Evolutionary conservation across 805 yeast species (phyloP).

Genomic region (Wickerhamomyces chambardii): DNA sequence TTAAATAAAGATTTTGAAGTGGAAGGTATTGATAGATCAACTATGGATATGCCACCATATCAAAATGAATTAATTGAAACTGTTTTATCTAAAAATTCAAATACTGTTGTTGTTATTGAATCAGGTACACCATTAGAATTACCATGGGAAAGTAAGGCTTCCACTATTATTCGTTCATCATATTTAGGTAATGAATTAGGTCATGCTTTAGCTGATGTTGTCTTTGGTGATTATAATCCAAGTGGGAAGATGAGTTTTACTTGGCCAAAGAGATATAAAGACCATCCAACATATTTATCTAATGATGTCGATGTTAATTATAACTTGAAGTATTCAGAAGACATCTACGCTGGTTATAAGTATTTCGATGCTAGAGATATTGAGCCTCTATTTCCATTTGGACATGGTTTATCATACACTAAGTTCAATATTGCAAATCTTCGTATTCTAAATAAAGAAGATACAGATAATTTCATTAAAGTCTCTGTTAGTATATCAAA

Average conservation of each 20-base stretch:
- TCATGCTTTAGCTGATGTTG: slow-evolving; percentile 48
- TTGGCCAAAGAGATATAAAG: slow-evolving; percentile 36
- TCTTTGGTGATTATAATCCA: slow-evolving; percentile 48
- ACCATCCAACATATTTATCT: slow-evolving; percentile 44
- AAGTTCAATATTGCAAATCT: too few species aligned
- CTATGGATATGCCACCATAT: slow-evolving; percentile 41
- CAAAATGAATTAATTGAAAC: slow-evolving; percentile 36
- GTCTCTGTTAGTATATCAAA: too few species aligned
- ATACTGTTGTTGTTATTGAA: slow-evolving; percentile 45
- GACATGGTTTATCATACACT: slow-evolving; percentile 52
- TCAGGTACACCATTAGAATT: slow-evolving; percentile 54
- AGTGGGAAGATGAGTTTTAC: slow-evolving; percentile 43
- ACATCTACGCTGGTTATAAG: too few species aligned
- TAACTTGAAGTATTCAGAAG: too few species aligned
- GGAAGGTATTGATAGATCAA: slow-evolving; percentile 47
- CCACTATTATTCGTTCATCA: slow-evolving; percentile 42
- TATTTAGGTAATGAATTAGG: slow-evolving; percentile 52
- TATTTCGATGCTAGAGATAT: slow-evolving; percentile 48
- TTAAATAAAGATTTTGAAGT: slow-evolving; percentile 47
- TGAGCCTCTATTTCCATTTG: slow-evolving; percentile 52
- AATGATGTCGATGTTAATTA: too few species aligned
- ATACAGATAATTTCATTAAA: too few species aligned
- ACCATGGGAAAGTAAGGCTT: slow-evolving; percentile 39
- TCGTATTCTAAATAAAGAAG: too few species aligned
- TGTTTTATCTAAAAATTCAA: slow-evolving; percentile 36